A percentile compares a stretch with the other conserved stretches of the same genome.
Evolutionary conservation across 2,329 filamentous ascomycete species (phyloP).

Genomic region (Trichophyton simii): DNA sequence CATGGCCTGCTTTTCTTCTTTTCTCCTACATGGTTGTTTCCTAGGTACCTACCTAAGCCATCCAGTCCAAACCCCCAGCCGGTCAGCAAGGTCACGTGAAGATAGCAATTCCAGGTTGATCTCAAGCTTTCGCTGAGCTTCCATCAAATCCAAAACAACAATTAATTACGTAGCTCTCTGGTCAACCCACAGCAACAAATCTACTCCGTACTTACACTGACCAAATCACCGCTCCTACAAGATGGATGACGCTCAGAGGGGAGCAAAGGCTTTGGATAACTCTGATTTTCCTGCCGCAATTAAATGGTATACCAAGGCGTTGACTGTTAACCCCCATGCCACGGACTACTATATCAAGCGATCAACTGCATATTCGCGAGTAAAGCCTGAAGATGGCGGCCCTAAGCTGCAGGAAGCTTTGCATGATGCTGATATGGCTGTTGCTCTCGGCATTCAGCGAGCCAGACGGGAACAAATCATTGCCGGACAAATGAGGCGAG

Average conservation of each 20-base stretch:
- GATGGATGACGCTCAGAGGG: conserved; percentile 46
- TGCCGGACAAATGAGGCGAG: conserved; percentile 70
- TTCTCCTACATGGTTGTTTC: not conserved
- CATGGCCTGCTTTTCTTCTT: not conserved
- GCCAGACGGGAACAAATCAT: conserved; percentile 63
- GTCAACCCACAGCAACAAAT: too few relatives aligned
- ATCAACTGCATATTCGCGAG: conserved; percentile 62
- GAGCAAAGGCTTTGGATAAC: conserved; percentile 47
- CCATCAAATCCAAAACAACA: not conserved
- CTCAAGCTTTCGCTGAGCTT: not conserved
- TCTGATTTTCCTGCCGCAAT: conserved; percentile 58
- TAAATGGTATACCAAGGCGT: conserved; percentile 52
- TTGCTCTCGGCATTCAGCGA: conserved; percentile 51
- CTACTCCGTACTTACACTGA: too few relatives aligned
- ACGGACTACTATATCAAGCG: conserved; percentile 72
- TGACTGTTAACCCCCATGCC: conserved; percentile 50
- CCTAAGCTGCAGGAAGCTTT: conserved; percentile 42
- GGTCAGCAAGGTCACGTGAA: not conserved
- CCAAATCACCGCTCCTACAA: not conserved
- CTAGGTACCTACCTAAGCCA: too few relatives aligned
- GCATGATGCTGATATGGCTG: conserved; percentile 55
- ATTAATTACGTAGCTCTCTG: too few relatives aligned
- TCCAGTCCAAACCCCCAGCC: too few relatives aligned
- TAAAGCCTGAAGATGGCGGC: conserved; percentile 38
- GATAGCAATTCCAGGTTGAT: not conserved